Percentiles rank a stretch among this genome's conserved stretches.
Evolutionary conservation across 2,329 filamentous ascomycete species (phyloP).

Genomic region (Kalaharituber pfeilii): DNA sequence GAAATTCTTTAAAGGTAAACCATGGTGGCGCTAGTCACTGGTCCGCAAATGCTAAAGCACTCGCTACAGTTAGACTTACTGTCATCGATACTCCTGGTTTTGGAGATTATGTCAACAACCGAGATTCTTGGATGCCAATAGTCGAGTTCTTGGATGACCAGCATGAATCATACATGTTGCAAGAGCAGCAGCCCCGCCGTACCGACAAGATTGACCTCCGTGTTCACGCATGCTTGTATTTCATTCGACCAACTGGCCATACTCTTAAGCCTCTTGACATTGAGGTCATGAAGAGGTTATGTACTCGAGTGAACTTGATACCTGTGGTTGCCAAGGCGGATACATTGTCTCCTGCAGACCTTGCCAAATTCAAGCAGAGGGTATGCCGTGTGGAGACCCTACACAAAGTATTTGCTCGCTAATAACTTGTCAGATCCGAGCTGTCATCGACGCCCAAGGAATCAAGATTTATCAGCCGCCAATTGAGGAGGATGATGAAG

Average conservation of each 20-base stretch:
- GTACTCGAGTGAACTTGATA: constrained; percentile 94
- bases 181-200: constrained; percentile 97
- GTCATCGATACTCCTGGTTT: constrained; percentile 99
- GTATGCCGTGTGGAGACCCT: constrained; percentile 35
- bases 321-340: constrained; percentile 98
- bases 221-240: constrained; percentile 96
- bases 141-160: constrained; percentile 99
- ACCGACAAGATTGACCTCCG: constrained; percentile 98
- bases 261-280: constrained; percentile 97
- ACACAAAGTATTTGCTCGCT: constrained; percentile 16
- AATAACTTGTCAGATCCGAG: constrained; percentile 51
- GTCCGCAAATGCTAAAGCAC: constrained; percentile 8
- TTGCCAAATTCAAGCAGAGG: constrained; percentile 87
- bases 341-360: constrained; percentile 80
- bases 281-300: constrained; percentile 98
- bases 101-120: constrained; percentile 99
- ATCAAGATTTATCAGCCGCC: constrained; percentile 99
- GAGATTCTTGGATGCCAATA: constrained; percentile 98
- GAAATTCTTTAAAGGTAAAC: constrained; percentile 98
- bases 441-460: constrained; percentile 91
- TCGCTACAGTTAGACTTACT: constrained; percentile 65
- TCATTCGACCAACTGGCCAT: constrained; percentile 96
- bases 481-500: constrained; percentile 94
- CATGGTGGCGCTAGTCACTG: background rate
- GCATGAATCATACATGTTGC: constrained; percentile 99